phyloP scores from a whole-genome alignment of 225 moss, liverwort and hornwort species.

The Asterella californica region DNA sequence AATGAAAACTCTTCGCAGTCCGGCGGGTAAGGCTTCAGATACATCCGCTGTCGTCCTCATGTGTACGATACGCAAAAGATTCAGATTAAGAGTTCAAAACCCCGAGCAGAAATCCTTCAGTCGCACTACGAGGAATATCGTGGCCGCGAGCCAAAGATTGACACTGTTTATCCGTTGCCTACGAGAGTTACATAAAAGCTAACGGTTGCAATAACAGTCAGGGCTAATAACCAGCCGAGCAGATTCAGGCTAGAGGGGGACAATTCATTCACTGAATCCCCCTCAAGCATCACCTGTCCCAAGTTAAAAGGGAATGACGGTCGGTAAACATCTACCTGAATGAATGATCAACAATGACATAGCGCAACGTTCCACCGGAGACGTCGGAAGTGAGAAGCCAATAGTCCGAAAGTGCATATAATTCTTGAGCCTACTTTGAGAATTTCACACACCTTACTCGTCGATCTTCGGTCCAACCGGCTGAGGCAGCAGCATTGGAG shows the following conservation, averaged over 20 bases:
- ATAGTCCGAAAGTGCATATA: not conserved
- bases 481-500: not conserved
- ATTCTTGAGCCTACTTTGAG: not conserved
- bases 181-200: no score
- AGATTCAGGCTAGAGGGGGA: not conserved
- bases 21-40: no score
- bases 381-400: not conserved
- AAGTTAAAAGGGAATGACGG: not conserved
- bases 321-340: not conserved
- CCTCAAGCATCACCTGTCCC: not conserved
- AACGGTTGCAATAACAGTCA: no score
- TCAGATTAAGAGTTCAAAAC: not conserved
- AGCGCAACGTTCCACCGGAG: no score
- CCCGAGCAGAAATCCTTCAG: not conserved
- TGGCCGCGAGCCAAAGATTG: no score
- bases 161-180: no score
- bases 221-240: not conserved
- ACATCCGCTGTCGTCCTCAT: not conserved
- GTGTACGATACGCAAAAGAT: not conserved
- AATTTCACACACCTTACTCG: constrained; percentile 4
- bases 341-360: no score
- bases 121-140: no score
- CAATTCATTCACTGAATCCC: not conserved
- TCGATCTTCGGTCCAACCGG: not conserved
- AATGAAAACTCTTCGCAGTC: not conserved